These are phyloP conservation scores for Mortierella claussenii DNA, from an alignment of 192 early-diverging fungal genomes.

Conservation along the genomic window DNA sequence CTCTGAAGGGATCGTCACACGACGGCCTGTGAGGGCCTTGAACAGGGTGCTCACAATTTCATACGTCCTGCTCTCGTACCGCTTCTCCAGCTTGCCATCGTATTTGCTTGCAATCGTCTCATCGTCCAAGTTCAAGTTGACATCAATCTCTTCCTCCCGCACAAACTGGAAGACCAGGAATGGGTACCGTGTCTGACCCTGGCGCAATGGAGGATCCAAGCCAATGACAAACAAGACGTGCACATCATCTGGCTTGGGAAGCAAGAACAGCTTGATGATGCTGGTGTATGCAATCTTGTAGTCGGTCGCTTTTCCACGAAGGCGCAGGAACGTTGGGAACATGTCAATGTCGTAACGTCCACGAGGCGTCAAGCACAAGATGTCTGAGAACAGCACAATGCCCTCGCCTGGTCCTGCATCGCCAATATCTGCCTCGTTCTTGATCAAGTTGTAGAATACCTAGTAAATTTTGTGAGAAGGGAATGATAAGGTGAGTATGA, in stretches of 20 bases:
- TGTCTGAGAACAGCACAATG: constrained; percentile 89
- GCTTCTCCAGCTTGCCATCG: constrained; percentile 78
- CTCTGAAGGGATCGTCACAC: constrained; percentile 73
- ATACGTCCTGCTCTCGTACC: constrained; percentile 89
- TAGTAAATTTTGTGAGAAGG: no score
- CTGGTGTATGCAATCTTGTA: constrained; percentile 94
- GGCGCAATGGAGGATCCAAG: constrained; percentile 95
- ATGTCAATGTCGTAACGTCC: constrained; percentile 97
- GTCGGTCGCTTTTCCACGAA: constrained; percentile 98
- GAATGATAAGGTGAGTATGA: no score
- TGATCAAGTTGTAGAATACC: constrained; percentile 91
- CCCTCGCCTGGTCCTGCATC: constrained; percentile 85
- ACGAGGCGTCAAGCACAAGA: constrained; percentile 93
- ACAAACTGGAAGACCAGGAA: constrained; percentile 98
- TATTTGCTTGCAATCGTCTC: constrained; percentile 76
- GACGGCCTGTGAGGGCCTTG: constrained; percentile 81
- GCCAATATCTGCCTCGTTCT: constrained; percentile 90
- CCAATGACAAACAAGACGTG: constrained; percentile 94
- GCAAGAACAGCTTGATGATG: constrained; percentile 86
- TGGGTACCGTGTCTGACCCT: constrained; percentile 96
- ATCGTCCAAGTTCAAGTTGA: constrained; percentile 84
- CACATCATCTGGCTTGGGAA: constrained; percentile 93
- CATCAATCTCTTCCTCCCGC: constrained; percentile 88
- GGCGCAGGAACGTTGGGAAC: constrained; percentile 88
- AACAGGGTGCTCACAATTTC: constrained; percentile 90